Evolutionary conservation across 805 yeast genomes (phyloP).

Genomic region (Lipomyces yamanashiensis): DNA sequence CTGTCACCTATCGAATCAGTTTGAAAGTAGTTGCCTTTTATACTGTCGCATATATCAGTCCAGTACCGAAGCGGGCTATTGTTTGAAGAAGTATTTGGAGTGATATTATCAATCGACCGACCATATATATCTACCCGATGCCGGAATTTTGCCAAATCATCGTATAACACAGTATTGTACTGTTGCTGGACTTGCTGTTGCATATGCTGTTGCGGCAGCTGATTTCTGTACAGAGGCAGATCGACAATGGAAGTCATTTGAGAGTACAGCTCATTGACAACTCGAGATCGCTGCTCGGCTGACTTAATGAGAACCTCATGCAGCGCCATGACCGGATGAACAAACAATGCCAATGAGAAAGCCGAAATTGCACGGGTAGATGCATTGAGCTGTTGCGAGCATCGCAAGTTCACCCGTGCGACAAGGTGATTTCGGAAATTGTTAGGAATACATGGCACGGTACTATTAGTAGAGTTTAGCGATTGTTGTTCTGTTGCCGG

Average conservation of each 20-base stretch:
- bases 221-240: background rate
- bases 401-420: slow-evolving; percentile 17
- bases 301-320: slow-evolving; percentile 30
- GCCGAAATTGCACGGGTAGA: slow-evolving; percentile 23
- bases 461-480: background rate
- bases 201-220: background rate
- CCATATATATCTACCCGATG: slow-evolving; percentile 28
- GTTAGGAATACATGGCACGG: slow-evolving; percentile 8
- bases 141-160: slow-evolving; percentile 30
- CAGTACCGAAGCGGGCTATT: slow-evolving; percentile 24
- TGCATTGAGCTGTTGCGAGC: slow-evolving; percentile 22
- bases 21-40: background rate
- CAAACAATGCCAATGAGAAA: slow-evolving; percentile 24
- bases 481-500: slow-evolving; percentile 9
- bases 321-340: slow-evolving; percentile 33
- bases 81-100: background rate
- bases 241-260: slow-evolving; percentile 22
- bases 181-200: slow-evolving; percentile 14
- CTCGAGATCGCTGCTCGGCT: slow-evolving; percentile 30
- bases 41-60: slow-evolving; percentile 20
- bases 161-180: slow-evolving; percentile 19
- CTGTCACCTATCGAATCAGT: background rate
- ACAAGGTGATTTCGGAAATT: slow-evolving; percentile 19
- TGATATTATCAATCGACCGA: slow-evolving; percentile 10
- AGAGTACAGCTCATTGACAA: slow-evolving; percentile 31